Conservation (phyloP, 768 basidiomycete genomes). For the Rhodotorula taiwanensis region DNA sequence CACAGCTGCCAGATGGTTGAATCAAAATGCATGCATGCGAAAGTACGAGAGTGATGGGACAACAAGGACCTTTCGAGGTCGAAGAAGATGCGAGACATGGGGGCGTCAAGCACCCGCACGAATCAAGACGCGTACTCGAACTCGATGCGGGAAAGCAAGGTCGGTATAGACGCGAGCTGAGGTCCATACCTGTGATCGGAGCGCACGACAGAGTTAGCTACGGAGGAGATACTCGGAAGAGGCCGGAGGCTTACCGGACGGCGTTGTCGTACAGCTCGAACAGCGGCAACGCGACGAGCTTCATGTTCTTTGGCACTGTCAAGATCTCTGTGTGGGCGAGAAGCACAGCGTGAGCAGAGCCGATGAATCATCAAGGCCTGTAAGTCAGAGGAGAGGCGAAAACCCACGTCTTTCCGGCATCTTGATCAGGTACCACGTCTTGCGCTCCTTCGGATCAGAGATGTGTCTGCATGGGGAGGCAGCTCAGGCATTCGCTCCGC, state of each 20-base stretch:
- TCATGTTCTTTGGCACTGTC: slow-evolving; percentile 98
- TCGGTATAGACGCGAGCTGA: slow-evolving; percentile 87
- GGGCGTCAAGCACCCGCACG: background rate
- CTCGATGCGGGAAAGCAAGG: slow-evolving; percentile 74
- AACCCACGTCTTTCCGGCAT: slow-evolving; percentile 86
- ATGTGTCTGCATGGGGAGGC: slow-evolving; percentile 77
- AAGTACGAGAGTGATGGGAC: too few species aligned
- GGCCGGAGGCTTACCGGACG: slow-evolving; percentile 64
- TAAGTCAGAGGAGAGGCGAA: background rate
- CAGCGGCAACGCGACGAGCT: slow-evolving; percentile 88
- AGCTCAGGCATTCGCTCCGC: background rate
- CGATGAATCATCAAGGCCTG: too few species aligned
- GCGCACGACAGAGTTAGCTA: background rate
- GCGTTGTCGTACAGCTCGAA: slow-evolving; percentile 98
- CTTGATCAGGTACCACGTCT: slow-evolving; percentile 88
- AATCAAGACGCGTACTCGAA: slow-evolving; percentile 51
- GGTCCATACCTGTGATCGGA: slow-evolving; percentile 64
- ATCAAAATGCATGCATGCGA: background rate
- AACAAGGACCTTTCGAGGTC: background rate
- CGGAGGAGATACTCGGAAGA: too few species aligned
- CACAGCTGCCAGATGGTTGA: background rate
- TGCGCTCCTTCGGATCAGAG: slow-evolving; percentile 95
- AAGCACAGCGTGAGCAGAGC: background rate
- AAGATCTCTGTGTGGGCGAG: slow-evolving; percentile 64
- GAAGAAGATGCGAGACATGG: background rate